A percentile compares a stretch with the other conserved stretches of the same genome.
Evolutionary conservation across 768 basidiomycete species (phyloP).

Genomic region (Galerina sulciceps): DNA sequence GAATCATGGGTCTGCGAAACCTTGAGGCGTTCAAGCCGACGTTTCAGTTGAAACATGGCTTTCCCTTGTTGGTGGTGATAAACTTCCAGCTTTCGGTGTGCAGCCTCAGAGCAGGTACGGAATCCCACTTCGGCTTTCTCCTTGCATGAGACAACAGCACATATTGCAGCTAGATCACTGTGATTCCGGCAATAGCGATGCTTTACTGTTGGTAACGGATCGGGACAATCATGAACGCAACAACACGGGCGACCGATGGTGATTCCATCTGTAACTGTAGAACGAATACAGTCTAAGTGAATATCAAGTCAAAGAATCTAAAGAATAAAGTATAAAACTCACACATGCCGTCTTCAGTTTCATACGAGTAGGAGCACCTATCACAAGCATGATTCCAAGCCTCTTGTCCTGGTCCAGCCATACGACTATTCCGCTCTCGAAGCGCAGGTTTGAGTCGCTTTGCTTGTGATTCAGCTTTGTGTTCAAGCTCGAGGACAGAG

Average conservation of each 20-base stretch:
- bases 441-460: constrained; percentile 23
- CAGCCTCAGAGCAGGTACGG: not conserved
- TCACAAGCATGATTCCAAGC: constrained; percentile 34
- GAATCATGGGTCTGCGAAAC: not conserved
- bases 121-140: not conserved
- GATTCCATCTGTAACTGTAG: constrained; percentile 33
- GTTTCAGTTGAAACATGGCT: constrained; percentile 6
- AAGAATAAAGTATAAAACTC: not conserved
- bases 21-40: not conserved
- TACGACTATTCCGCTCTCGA: constrained; percentile 21
- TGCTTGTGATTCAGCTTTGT: constrained; percentile 18
- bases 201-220: not conserved
- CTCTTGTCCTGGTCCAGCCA: constrained; percentile 30
- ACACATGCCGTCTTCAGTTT: constrained; percentile 13
- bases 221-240: constrained; percentile 28
- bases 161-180: not conserved
- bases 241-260: constrained; percentile 36
- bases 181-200: not conserved
- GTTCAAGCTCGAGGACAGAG: constrained; percentile 14
- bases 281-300: constrained; percentile 12
- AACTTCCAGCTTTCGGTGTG: not conserved
- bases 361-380: constrained; percentile 22
- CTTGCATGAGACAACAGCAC: not conserved
- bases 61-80: not conserved
- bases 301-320: not conserved